phyloP scores from a whole-genome alignment of 768 basidiomycete genomes.

The Panellus pusillus region DNA sequence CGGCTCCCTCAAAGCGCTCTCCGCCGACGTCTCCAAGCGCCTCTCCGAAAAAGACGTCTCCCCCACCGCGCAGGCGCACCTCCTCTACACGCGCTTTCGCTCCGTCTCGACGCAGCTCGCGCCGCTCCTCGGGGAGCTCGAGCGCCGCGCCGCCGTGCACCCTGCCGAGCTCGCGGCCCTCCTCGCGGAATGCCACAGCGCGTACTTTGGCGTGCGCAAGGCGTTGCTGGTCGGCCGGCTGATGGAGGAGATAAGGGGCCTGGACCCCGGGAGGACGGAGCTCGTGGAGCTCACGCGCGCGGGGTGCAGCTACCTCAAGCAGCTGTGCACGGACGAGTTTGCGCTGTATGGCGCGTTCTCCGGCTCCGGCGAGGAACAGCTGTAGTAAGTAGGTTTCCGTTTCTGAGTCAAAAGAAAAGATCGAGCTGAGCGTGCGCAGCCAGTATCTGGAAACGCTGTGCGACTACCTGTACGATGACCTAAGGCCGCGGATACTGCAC shows the following conservation, averaged over 20 bases:
- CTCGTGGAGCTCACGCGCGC: constrained; percentile 88
- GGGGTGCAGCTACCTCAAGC: too few species aligned
- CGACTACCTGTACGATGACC: constrained; percentile 91
- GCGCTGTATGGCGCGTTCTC: constrained; percentile 84
- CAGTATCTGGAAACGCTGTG: constrained; percentile 88
- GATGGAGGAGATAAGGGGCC: constrained; percentile 75
- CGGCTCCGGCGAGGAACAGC: constrained; percentile 70
- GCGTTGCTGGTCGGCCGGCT: constrained; percentile 71
- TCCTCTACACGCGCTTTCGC: constrained; percentile 88
- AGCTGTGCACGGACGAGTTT: too few species aligned
- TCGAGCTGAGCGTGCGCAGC: constrained; percentile 47
- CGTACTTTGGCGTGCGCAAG: constrained; percentile 79
- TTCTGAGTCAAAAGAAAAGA: neutral
- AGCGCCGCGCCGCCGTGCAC: constrained; percentile 69
- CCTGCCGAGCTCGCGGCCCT: constrained; percentile 82
- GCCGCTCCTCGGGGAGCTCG: constrained; percentile 83
- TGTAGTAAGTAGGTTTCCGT: constrained; percentile 46
- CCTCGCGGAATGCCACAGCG: constrained; percentile 81
- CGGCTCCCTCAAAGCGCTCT: too few species aligned
- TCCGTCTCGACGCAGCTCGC: constrained; percentile 69
- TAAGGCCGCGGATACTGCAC: constrained; percentile 90
- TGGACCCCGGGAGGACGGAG: constrained; percentile 79
- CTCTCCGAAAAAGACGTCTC: constrained; percentile 83
- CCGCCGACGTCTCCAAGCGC: constrained; percentile 73
- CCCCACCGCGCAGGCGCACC: constrained; percentile 74